Conservation (phyloP, 73 alveolate genomes). For the Paramecium sonneborni region DNA sequence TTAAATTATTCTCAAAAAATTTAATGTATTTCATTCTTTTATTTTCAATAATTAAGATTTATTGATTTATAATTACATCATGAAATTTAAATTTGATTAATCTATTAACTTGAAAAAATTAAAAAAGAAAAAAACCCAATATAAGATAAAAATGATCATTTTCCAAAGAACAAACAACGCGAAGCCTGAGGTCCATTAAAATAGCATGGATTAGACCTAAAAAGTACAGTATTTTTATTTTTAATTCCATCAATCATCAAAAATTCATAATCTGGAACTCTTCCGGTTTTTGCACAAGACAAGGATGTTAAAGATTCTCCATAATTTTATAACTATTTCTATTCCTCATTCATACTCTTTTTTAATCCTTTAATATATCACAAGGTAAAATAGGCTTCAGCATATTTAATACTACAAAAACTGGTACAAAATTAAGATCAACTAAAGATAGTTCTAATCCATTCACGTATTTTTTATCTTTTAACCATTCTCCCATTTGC, state of each 20-base stretch:
- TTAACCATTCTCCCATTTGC: neutral
- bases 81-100: neutral
- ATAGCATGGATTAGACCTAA: slow-evolving; percentile 21
- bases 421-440: slow-evolving; percentile 11
- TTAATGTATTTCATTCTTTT: no score
- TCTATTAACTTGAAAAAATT: neutral
- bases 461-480: neutral
- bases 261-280: slow-evolving; percentile 35
- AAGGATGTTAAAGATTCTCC: neutral
- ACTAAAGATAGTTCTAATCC: slow-evolving; percentile 15
- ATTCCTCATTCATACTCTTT: slow-evolving; percentile 1
- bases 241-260: slow-evolving; percentile 22
- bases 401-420: neutral
- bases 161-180: neutral
- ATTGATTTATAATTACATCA: neutral
- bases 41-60: neutral
- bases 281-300: neutral
- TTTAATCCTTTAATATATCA: neutral
- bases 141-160: neutral
- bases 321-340: neutral
- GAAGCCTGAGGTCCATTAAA: neutral
- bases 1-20: neutral
- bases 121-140: neutral
- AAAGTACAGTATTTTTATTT: neutral
- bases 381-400: neutral